Base-by-base conservation (phyloP, 305 asterid genomes). In the Nicotiana rustica region DNA sequence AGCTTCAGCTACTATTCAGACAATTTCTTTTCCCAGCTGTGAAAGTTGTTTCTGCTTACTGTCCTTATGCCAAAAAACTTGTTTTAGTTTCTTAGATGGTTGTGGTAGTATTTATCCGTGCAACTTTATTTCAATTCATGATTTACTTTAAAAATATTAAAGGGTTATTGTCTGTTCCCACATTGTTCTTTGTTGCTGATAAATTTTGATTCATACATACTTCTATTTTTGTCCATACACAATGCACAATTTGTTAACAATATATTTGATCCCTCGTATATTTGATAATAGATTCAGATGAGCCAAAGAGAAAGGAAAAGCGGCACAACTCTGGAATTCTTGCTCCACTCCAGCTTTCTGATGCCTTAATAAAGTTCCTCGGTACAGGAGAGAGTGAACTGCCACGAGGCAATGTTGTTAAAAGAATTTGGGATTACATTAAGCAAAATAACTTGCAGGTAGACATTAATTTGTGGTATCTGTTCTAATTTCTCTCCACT, bases 381-480 rank as follows among this genome's bases (percentile, higher is more conserved):
- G 97, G 95, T 79, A 94, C 99, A 41, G 98, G 96, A 83, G 99
- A 96, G 87, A 88, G 82, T 80, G 92, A 86, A 82, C 87, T 96
- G 77, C 88, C 97, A 38, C 88, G 98, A 47, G 84, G 95, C 66
- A 93, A 85, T 88, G 98, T 91, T 78, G 84, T 96, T 62, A 94
- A 93, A 87, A 91, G 90, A 90, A 92, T 92, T 29, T 96, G 98
- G 99, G 97, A 90, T 82, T 94, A 96, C 85, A 92, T 96, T 82
- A 96, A 93, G 91, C 91, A 84, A 85, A 88, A 96, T 83, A 86
- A 90, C 86, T 88, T 96, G 84, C 99, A 96, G 98, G 99, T 96
- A 77, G 66, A 60, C 44, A 70, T 69, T 25, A 10, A 35, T 75
- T 17, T 61, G 80, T 52, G 33, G 69, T 38, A 78, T 33, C 79